A percentile compares a stretch with the other conserved stretches of the same genome.
Evolutionary conservation across 2,329 filamentous ascomycete species (phyloP).

Genomic region (Parafenestella ontariensis): DNA sequence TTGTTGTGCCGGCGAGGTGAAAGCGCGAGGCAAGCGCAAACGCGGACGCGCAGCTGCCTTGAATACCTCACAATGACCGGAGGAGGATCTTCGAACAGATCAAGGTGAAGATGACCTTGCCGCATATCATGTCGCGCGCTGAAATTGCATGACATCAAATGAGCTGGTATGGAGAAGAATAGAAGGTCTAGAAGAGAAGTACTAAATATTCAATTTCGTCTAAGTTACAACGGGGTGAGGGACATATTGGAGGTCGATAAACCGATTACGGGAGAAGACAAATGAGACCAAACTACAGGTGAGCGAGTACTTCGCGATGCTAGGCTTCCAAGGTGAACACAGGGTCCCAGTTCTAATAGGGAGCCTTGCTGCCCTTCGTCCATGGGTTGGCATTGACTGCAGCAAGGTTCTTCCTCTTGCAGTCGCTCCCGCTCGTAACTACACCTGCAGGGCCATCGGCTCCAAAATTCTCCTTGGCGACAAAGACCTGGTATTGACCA

Average conservation of each 20-base stretch:
- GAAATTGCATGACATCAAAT: background rate
- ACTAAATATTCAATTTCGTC: constrained; percentile 16
- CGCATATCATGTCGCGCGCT: background rate
- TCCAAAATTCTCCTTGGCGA: constrained; percentile 33
- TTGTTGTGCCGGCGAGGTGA: background rate
- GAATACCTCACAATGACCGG: too few species aligned
- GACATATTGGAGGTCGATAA: constrained; percentile 10
- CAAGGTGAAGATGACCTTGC: background rate
- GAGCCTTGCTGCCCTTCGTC: constrained; percentile 6
- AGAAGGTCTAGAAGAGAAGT: background rate
- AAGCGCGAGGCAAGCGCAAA: background rate
- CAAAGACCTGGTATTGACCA: constrained; percentile 37
- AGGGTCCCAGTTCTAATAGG: background rate
- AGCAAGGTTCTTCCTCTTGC: constrained; percentile 15
- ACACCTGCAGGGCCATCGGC: constrained; percentile 21
- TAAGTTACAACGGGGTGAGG: constrained; percentile 17
- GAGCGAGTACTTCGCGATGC: constrained; percentile 5
- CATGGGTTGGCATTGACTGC: constrained; percentile 29
- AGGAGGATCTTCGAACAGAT: background rate
- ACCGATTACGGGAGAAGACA: constrained; percentile 16
- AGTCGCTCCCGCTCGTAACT: constrained; percentile 9
- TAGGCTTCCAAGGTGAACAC: background rate
- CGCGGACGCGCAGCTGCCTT: background rate
- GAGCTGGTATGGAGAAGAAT: background rate
- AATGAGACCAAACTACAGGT: constrained; percentile 16